phyloP scores from a whole-genome alignment of 768 basidiomycete species.

The Leccinum boreale region DNA sequence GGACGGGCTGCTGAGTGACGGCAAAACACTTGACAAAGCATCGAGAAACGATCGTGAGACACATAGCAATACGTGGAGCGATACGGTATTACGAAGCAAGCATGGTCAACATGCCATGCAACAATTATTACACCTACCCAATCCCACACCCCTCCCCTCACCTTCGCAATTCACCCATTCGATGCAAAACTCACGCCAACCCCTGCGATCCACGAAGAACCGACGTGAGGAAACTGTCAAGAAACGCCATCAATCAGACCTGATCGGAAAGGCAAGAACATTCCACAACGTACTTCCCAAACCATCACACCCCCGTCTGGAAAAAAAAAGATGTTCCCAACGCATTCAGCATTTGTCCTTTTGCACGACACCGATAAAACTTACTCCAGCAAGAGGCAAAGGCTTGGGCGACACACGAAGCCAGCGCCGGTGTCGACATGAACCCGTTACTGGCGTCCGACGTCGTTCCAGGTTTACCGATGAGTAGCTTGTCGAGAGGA shows the following conservation, averaged over 20 bases:
- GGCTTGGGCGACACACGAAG: conserved; percentile 54
- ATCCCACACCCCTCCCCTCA: background rate
- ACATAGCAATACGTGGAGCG: background rate
- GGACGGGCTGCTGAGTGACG: background rate
- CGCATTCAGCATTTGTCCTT: background rate
- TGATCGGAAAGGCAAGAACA: background rate
- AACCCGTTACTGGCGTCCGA: conserved; percentile 50
- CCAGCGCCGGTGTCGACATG: conserved; percentile 53
- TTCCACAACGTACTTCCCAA: background rate
- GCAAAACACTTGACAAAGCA: background rate
- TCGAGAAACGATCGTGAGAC: background rate
- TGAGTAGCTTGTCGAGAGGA: conserved; percentile 61
- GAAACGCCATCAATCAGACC: background rate
- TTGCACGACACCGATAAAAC: background rate
- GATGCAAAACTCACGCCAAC: background rate
- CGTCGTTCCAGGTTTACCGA: conserved; percentile 37
- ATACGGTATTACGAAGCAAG: background rate
- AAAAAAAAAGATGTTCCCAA: background rate
- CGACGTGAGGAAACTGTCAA: background rate
- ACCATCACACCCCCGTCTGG: background rate
- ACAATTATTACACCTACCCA: background rate
- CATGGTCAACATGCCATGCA: background rate
- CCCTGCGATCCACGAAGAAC: background rate
- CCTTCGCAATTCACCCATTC: background rate
- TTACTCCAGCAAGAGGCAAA: background rate